Percentiles rank a stretch among this genome's conserved stretches.
Evolutionary conservation across 352 stramenopile species (phyloP).

Genomic region (Thalassiosira oceanica): DNA sequence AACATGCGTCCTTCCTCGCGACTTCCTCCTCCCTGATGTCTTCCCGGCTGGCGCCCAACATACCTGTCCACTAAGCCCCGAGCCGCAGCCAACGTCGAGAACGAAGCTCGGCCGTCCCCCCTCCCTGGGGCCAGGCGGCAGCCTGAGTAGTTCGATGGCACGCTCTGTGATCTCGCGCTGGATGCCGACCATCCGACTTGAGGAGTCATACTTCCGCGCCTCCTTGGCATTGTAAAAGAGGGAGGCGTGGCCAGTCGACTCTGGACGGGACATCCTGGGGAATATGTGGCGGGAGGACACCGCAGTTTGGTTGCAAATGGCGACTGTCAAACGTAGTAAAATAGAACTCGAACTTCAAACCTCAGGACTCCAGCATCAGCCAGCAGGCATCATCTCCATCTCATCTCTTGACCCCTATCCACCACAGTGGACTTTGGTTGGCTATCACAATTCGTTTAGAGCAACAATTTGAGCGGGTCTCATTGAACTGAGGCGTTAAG

Average conservation of each 20-base stretch:
- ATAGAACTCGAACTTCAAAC: too few species aligned
- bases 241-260: constrained; percentile 78
- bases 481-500: too few species aligned
- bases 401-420: too few species aligned
- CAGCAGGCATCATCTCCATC: too few species aligned
- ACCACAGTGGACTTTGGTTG: too few species aligned
- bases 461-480: too few species aligned
- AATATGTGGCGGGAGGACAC: too few species aligned
- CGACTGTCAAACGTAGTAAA: too few species aligned
- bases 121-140: constrained; percentile 64
- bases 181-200: constrained; percentile 76
- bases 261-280: constrained; percentile 81
- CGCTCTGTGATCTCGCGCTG: constrained; percentile 94
- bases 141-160: constrained; percentile 95
- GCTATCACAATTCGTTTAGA: too few species aligned
- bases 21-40: neutral
- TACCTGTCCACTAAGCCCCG: constrained; percentile 90
- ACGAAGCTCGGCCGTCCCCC: constrained; percentile 86
- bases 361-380: too few species aligned
- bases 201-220: constrained; percentile 78
- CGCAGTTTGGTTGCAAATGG: too few species aligned
- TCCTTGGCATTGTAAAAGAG: constrained; percentile 83
- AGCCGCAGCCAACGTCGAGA: constrained; percentile 96
- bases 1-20: constrained; percentile 12
- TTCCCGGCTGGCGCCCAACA: neutral